Base-by-base conservation (phyloP, 805 yeast species). In the Metschnikowia koreensis region DNA sequence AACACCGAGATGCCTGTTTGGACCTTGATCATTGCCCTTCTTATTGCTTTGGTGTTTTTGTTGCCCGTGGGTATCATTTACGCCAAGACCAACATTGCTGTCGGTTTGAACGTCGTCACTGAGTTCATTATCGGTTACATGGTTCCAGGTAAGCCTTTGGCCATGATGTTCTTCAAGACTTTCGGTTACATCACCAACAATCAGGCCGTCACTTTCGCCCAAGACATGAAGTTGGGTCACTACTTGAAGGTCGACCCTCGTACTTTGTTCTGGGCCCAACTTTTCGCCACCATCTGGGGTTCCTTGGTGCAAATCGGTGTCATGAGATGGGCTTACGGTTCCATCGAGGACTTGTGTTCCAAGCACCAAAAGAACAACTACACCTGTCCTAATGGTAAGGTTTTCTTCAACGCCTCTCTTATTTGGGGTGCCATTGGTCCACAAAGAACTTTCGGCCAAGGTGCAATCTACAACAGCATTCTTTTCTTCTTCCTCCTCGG, bases 131-230 rank as follows among this genome's bases (percentile, higher is more conserved):
- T 71, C 50, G 77, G 77, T 56, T 73, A 73, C 66, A 71, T 73
- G 74, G 54, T 73, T 48, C 77, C 77, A 54, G 81, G 81, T 54
- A 75, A 74, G 61, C 80, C 80, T 42, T 56, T 74, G 56, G 79
- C 78, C 28, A 74, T 71, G 70, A 70, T 77, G 76, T 70, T 75
- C 55, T 70, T 76, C 67, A 74, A 77, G 61, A 73, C 77, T 29
- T 77, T 65, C 53, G 80, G 80, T 43, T 77, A 73, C 65, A 77
- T 76, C 61, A 72, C 80, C 47, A 75, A 73, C 59, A 69, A 66
- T 53, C 81, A 77, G 62, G 81, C 79, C n/a, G 71, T 77, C 48
- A 66, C 73, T 16, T 73, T 70, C 63, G 78, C 82, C 46, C 75
- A 80, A 59, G 77, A 73, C 61, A 69, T 71, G 75, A 73, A 73